Base-by-base conservation (phyloP, 2,329 filamentous ascomycete species). In the Neoscytalidium dimidiatum region DNA sequence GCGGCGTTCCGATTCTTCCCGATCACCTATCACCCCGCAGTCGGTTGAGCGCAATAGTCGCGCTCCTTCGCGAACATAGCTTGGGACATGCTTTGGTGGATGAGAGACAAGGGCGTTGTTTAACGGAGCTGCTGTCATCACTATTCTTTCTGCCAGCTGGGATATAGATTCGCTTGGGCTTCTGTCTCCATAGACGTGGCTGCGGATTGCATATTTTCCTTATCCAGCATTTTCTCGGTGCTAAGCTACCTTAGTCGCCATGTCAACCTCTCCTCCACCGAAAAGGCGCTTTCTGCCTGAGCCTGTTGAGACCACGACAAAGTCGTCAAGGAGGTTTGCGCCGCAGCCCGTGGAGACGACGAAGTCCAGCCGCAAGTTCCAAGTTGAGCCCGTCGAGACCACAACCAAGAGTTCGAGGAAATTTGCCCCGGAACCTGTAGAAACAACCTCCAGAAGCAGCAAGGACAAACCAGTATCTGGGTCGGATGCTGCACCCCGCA, bases 371-470 rank as follows among this genome's bases (percentile, higher is more conserved):
- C 71, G 75, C 48, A 70, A 61, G 57, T 75, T 77, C 64, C 69
- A 69, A 9, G 71, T 75, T 13, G 71, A 78, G 65, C 72, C 72
- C 5, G 56, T 74, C 29, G 71, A 75, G 67, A 77, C 71, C 7
- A 72, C 68, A 14, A 66, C 63, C 3, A 72, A 71, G 53, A 72
- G 69, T 14, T 67, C 66, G 23, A 69, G 78, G 63, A 86, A 86
- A 70, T 92, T 92, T 78, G 83, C 81, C 17, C 73, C 77, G 41
- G 71, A 81, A 61, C 77, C 79, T 9, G 68, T 79, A 21, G 79
- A 81, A 64, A 79, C 73, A 3, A 72, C 73, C 14, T 57, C 48
- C 17, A 73, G 64, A 57, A 71, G 68, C 38, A 77, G 70, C 63
- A 72, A 71, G 11, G 67, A 71, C 19, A 75, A 71, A 41, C n/a